Evolutionary conservation across 257 asterid species (phyloP).

Genomic region (Solanum etuberosum): DNA sequence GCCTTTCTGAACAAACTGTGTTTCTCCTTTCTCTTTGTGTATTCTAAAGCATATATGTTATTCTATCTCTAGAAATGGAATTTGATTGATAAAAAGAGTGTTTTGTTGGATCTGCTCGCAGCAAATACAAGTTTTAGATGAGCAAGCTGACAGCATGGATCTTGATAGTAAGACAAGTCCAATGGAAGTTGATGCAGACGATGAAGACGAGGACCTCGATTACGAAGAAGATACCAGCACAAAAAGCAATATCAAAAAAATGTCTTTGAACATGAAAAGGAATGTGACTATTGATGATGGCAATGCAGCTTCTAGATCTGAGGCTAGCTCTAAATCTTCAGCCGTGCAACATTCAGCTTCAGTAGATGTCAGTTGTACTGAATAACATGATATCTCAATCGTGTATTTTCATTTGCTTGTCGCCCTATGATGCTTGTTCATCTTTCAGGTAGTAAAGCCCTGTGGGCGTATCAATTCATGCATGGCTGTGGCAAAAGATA

Average conservation of each 20-base stretch:
- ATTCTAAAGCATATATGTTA: background rate
- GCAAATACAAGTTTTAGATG: constrained; percentile 49
- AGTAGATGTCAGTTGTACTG: constrained; percentile 56
- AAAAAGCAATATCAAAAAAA: constrained; percentile 34
- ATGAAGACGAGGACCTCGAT: constrained; percentile 49
- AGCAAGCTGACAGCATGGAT: constrained; percentile 24
- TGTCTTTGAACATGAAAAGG: constrained; percentile 43
- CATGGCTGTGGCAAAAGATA: constrained; percentile 82
- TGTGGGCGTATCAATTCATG: constrained; percentile 94
- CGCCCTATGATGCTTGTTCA: constrained; percentile 1
- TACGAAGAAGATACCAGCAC: constrained; percentile 29
- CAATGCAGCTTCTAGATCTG: constrained; percentile 25
- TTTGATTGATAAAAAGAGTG: constrained; percentile 5
- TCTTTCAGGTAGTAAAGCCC: constrained; percentile 77
- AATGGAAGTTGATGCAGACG: constrained; percentile 21
- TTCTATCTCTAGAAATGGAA: background rate
- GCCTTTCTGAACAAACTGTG: background rate
- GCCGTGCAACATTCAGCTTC: constrained; percentile 51
- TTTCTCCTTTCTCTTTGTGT: background rate
- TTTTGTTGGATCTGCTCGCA: constrained; percentile 17
- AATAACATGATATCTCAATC: background rate
- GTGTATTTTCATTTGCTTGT: constrained; percentile 2
- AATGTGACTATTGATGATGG: constrained; percentile 25
- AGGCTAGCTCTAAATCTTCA: constrained; percentile 28
- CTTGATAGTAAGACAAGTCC: constrained; percentile 19